phyloP scores from a whole-genome alignment of 768 basidiomycete genomes.

The Phlegmacium glaucopus region DNA sequence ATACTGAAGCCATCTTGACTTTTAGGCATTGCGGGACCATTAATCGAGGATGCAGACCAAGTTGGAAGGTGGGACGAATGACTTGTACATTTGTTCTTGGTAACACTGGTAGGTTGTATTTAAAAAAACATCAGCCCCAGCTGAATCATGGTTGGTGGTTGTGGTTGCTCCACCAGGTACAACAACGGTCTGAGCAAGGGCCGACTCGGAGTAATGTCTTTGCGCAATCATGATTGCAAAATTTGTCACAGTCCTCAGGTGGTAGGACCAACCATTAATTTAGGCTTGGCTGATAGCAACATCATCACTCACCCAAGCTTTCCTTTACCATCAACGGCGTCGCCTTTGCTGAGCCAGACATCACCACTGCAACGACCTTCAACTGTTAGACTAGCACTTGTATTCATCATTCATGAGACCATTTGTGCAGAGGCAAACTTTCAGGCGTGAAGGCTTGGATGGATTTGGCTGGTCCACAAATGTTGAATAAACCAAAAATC shows the following conservation, averaged over 20 bases:
- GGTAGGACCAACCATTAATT: slow-evolving; percentile 70
- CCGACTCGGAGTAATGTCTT: no score
- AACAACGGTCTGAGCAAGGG: slow-evolving; percentile 62
- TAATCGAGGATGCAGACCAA: slow-evolving; percentile 54
- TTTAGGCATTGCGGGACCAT: slow-evolving; percentile 35
- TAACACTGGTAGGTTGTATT: slow-evolving; percentile 36
- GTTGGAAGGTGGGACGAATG: slow-evolving; percentile 53
- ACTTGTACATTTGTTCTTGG: slow-evolving; percentile 24
- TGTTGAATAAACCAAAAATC: slow-evolving; percentile 61
- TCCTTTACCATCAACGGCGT: slow-evolving; percentile 59
- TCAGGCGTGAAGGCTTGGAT: slow-evolving; percentile 45
- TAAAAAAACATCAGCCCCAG: slow-evolving; percentile 28
- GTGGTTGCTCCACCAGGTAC: slow-evolving; percentile 44
- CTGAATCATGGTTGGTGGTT: slow-evolving; percentile 22
- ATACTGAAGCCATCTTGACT: no score
- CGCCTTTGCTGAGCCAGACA: no score
- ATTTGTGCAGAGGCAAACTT: no score
- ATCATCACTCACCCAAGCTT: slow-evolving; percentile 59
- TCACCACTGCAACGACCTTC: no score
- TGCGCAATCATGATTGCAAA: slow-evolving; percentile 67
- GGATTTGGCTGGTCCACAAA: slow-evolving; percentile 37
- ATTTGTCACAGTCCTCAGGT: slow-evolving; percentile 42
- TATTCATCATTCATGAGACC: no score
- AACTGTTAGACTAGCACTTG: no score
- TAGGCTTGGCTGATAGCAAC: slow-evolving; percentile 60